phyloP scores from a whole-genome alignment of 2,329 filamentous ascomycete genomes.

The Claviceps digitariae region DNA sequence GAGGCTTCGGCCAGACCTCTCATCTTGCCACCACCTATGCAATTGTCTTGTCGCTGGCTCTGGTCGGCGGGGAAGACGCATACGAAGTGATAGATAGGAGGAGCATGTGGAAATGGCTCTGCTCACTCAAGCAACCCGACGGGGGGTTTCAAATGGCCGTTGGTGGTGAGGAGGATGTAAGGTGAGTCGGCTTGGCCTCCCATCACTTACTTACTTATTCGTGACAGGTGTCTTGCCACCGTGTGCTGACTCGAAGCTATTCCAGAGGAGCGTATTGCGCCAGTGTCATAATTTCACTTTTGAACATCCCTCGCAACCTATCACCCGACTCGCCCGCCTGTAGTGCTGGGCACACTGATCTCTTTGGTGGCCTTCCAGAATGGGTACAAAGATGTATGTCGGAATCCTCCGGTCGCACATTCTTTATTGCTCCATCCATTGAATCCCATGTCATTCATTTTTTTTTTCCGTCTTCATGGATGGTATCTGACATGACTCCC shows the following conservation, averaged over 20 bases:
- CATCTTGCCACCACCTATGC: conserved; percentile 88
- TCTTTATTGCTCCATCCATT: conserved; percentile 3
- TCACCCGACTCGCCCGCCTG: conserved; percentile 57
- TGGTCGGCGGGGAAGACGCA: conserved; percentile 62
- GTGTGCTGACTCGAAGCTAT: conserved; percentile 4
- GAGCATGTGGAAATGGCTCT: conserved; percentile 84
- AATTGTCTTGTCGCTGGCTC: conserved; percentile 60
- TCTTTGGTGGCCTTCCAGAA: conserved; percentile 61
- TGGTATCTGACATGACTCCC: conserved; percentile 3
- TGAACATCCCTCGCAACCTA: conserved; percentile 71
- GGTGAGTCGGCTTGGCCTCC: conserved; percentile 31
- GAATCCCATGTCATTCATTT: conserved; percentile 7
- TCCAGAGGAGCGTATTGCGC: conserved; percentile 81
- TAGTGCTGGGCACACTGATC: conserved; percentile 44
- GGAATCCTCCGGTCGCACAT: neutral
- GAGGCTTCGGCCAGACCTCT: conserved; percentile 79
- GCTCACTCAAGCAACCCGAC: conserved; percentile 68
- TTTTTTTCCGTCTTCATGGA: conserved; percentile 5
- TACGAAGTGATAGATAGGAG: conserved; percentile 68
- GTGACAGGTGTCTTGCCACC: conserved; percentile 7
- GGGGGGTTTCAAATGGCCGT: conserved; percentile 83
- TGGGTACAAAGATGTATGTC: conserved; percentile 69
- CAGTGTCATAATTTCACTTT: conserved; percentile 66
- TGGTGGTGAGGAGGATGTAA: conserved; percentile 84
- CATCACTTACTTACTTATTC: conserved; percentile 1